Conservation (phyloP, 257 asterid species). For the Solanum dulcamara region DNA sequence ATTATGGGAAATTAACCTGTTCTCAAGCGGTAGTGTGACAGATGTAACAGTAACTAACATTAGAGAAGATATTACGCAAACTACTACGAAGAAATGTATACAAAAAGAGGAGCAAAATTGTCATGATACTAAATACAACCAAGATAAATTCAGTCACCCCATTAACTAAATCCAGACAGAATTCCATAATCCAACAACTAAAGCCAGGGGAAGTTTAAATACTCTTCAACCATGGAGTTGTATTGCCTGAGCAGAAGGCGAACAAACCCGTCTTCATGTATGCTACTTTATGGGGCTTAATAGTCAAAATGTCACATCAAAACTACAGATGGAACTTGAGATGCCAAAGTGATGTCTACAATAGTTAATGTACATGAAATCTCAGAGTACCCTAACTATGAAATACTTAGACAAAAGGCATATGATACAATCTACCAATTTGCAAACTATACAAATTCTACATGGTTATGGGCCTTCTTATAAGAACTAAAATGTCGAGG, state of each 20-base stretch:
- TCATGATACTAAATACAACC: background rate
- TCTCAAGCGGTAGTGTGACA: background rate
- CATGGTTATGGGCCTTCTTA: background rate
- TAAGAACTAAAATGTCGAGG: conserved; percentile 29
- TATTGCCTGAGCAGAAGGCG: background rate
- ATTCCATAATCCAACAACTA: too few species aligned
- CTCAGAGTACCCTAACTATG: background rate
- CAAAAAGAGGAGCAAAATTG: background rate
- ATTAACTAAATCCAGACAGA: background rate
- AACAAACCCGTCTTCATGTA: background rate
- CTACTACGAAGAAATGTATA: background rate
- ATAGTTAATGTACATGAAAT: background rate
- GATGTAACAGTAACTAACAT: background rate
- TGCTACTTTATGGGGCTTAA: background rate
- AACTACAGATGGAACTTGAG: background rate
- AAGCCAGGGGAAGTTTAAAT: background rate
- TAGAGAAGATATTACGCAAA: background rate
- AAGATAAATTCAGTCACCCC: background rate
- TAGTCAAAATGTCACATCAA: background rate
- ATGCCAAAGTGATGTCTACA: background rate
- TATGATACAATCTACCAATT: background rate
- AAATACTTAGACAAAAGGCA: background rate
- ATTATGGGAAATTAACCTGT: background rate
- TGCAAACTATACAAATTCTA: background rate
- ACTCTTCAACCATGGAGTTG: background rate